Evolutionary conservation across 2,329 filamentous ascomycete genomes (phyloP), one percentile per base, ranked within the genome.

Genomic region (Sporothrix protearum): DNA sequence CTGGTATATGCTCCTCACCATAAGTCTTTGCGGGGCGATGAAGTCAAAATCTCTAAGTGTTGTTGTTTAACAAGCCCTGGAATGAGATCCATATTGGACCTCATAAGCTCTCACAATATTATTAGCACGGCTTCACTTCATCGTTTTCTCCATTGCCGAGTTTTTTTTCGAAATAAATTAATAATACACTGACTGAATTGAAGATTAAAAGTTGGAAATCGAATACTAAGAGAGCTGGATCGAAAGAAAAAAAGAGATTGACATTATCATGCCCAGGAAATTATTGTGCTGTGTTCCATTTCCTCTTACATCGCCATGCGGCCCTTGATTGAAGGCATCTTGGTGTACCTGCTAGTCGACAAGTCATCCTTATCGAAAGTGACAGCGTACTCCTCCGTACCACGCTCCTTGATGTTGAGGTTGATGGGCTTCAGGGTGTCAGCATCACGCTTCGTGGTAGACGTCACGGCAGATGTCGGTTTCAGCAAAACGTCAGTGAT

Each of bases 261-360:
- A 22, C 19, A 51, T 7, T n/a, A 9, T 51, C 6, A 51, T 22
- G 19, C 19, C 42, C 45, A 12, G 12, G 12, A 42, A 42, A 42
- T 42, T 7, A 10, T 42, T 42, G 10, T 12, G 12, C 39, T 2
- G 5, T 14, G 10, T 2, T 2, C 12, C 2, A 12, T 2, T 2
- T 42, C 2, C 2, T 42, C 39, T 42, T 49, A 64, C 5, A 47
- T 45, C 4, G 70, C 45, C 22, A 16, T 45, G 22, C 69, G 39
- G 5, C 69, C 69, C 59, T 66, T 71, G 59, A 71, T 45, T 16
- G 59, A 59, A 3, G 69, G 69, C 12, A 47, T 47, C 69, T 71
- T 71, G 59, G 64, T 61, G 28, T 71, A 57, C n/a, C 33, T 45
- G 47, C 49, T 45, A 16, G 12, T 55, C 19, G 33, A 45, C 33